Evolutionary conservation across 148 eudicot species (phyloP).

Genomic region (Heliosperma pusillum): DNA sequence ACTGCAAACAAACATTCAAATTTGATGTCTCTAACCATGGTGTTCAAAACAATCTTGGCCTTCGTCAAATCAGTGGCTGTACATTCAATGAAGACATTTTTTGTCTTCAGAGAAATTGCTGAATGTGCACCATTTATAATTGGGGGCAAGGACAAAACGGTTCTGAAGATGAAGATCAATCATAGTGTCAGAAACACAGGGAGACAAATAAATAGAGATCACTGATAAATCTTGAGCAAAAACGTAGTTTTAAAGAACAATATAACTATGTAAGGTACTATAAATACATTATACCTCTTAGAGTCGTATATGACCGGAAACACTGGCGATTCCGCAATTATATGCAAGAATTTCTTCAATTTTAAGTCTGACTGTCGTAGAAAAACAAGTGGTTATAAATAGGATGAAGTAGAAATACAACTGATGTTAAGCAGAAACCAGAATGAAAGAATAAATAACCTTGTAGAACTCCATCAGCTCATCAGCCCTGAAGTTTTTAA

Average conservation of each 20-base stretch:
- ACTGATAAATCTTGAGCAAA: neutral
- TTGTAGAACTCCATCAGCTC: conserved; percentile 92
- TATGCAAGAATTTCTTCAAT: conserved; percentile 92
- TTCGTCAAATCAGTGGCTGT: conserved; percentile 96
- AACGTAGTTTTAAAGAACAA: neutral
- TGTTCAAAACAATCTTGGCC: conserved; percentile 91
- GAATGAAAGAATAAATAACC: conserved; percentile 33
- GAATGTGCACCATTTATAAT: conserved; percentile 96
- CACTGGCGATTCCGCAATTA: conserved; percentile 80
- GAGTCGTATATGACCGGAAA: conserved; percentile 81
- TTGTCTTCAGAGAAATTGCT: conserved; percentile 79
- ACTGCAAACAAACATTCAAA: conserved; percentile 4
- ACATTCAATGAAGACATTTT: conserved; percentile 92
- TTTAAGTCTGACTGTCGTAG: conserved; percentile 81
- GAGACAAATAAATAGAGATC: neutral
- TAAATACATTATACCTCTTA: conserved; percentile 52
- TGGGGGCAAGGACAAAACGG: conserved; percentile 90
- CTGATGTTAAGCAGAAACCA: neutral
- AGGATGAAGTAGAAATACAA: neutral
- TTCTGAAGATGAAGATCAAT: conserved; percentile 49
- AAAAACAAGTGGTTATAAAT: neutral
- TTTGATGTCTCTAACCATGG: conserved; percentile 47
- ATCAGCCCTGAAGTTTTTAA: conserved; percentile 69
- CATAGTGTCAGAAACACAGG: conserved; percentile 1
- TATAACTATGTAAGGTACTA: neutral